Evolutionary conservation across 2,329 filamentous ascomycete genomes (phyloP).

Genomic region (Colletotrichum spaethianum): DNA sequence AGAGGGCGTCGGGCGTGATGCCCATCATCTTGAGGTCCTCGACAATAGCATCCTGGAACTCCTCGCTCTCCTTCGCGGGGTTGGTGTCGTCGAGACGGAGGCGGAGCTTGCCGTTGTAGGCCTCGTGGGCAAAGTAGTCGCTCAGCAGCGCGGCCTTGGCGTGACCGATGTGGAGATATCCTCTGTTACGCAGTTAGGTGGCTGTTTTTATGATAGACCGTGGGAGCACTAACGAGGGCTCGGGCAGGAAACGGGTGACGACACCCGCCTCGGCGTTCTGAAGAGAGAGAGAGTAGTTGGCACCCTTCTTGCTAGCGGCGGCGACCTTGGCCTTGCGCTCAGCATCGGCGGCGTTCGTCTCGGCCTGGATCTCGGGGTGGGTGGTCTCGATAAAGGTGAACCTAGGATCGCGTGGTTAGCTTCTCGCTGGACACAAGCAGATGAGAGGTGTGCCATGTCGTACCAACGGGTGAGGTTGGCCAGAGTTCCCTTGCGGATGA

Average conservation of each 20-base stretch:
- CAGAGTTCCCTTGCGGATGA: slow-evolving; percentile 83
- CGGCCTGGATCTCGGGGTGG: slow-evolving; percentile 81
- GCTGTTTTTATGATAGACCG: neutral
- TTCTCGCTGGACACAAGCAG: neutral
- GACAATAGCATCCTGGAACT: slow-evolving; percentile 94
- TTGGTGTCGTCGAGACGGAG: slow-evolving; percentile 98
- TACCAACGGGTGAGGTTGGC: slow-evolving; percentile 85
- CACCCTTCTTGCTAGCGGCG: slow-evolving; percentile 81
- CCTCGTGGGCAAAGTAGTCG: slow-evolving; percentile 96
- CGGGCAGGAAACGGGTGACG: slow-evolving; percentile 92
- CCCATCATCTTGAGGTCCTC: slow-evolving; percentile 94
- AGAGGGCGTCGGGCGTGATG: slow-evolving; percentile 87
- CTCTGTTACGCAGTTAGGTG: slow-evolving; percentile 24
- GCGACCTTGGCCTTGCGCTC: slow-evolving; percentile 79
- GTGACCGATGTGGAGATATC: slow-evolving; percentile 91
- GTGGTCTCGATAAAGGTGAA: slow-evolving; percentile 87
- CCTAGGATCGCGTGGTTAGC: slow-evolving; percentile 29
- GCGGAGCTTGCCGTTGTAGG: slow-evolving; percentile 91
- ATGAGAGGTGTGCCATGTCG: neutral
- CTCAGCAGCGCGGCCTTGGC: slow-evolving; percentile 94
- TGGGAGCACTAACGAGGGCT: slow-evolving; percentile 77
- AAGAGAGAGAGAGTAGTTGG: slow-evolving; percentile 90
- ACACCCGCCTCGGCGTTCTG: slow-evolving; percentile 90
- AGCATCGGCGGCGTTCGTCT: slow-evolving; percentile 78
- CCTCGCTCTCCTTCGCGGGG: slow-evolving; percentile 95